phyloP scores from a whole-genome alignment of 2,329 filamentous ascomycete species.

The Epicoccum nigrum region DNA sequence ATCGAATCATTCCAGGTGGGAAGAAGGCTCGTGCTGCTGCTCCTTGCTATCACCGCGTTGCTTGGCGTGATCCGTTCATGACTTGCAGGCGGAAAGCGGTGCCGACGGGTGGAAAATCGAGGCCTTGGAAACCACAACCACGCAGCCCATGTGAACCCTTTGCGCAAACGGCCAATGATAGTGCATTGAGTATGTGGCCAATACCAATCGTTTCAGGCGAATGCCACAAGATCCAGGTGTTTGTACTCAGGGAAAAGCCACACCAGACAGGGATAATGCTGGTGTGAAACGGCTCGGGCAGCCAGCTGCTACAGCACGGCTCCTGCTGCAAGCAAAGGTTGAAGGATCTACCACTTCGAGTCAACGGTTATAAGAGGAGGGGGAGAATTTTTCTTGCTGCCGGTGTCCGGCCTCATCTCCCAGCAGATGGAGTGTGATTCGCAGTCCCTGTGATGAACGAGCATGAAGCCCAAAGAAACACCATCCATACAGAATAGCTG shows the following conservation, averaged over 20 bases:
- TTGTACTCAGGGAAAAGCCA: not conserved
- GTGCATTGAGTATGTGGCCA: not conserved
- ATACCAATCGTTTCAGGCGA: not conserved
- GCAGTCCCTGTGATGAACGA: conserved; percentile 14
- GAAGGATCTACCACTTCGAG: not conserved
- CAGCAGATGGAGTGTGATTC: conserved; percentile 19
- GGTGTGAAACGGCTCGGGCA: conserved; percentile 24
- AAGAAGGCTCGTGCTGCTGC: conserved; percentile 23
- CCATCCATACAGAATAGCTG: conserved; percentile 1
- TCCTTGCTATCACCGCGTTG: conserved; percentile 30
- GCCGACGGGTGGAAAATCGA: conserved; percentile 8
- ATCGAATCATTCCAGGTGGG: conserved; percentile 30
- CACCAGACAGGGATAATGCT: conserved; percentile 14
- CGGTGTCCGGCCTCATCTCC: not conserved
- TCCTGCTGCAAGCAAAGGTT: conserved; percentile 1
- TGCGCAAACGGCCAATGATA: not conserved
- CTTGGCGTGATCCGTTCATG: conserved; percentile 40
- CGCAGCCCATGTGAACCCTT: not conserved
- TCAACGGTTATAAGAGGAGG: not conserved
- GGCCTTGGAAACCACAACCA: not conserved
- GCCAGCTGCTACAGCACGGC: conserved; percentile 13
- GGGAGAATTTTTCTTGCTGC: not conserved
- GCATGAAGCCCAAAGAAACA: conserved; percentile 14
- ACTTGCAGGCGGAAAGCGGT: conserved; percentile 29
- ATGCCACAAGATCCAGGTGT: not conserved